phyloP scores from a whole-genome alignment of 2,329 filamentous ascomycete genomes.

The Tolypocladium inflatum region DNA sequence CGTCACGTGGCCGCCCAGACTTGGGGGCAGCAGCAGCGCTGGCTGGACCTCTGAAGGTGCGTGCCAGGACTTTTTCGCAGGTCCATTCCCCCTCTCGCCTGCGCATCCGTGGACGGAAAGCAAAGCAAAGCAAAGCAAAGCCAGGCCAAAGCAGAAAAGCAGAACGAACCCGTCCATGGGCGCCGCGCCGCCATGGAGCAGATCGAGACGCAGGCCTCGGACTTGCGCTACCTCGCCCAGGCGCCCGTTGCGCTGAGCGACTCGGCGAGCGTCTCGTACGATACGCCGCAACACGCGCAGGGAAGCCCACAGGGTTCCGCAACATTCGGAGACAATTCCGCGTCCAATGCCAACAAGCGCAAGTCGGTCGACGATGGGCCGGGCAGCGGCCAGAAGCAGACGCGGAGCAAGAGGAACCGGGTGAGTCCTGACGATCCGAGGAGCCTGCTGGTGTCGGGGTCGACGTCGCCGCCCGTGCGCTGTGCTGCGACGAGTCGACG shows the following conservation, averaged over 20 bases:
- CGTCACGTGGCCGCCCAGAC: neutral
- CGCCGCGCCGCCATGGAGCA: constrained; percentile 34
- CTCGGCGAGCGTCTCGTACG: constrained; percentile 20
- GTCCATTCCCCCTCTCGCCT: neutral
- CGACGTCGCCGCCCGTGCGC: neutral
- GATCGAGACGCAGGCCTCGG: constrained; percentile 43
- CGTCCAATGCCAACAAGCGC: constrained; percentile 23
- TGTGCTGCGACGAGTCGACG: neutral
- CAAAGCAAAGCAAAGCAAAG: neutral
- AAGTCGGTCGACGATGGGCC: constrained; percentile 32
- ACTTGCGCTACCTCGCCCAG: constrained; percentile 41
- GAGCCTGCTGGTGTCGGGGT: neutral
- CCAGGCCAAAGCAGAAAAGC: neutral
- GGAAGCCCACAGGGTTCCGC: constrained; percentile 27
- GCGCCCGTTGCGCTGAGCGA: constrained; percentile 21
- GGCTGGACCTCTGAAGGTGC: neutral
- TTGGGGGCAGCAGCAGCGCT: neutral
- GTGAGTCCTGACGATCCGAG: constrained; percentile 25
- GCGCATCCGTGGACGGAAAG: neutral
- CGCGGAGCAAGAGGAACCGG: constrained; percentile 51
- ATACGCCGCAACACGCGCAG: constrained; percentile 20
- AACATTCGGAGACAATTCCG: constrained; percentile 41
- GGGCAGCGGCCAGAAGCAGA: constrained; percentile 36
- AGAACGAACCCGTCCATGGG: neutral
- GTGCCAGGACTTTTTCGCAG: neutral